Evolutionary conservation across 352 stramenopile genomes (phyloP), one percentile per base, ranked within the genome.

Genomic region (Elongisporangium prolatum): DNA sequence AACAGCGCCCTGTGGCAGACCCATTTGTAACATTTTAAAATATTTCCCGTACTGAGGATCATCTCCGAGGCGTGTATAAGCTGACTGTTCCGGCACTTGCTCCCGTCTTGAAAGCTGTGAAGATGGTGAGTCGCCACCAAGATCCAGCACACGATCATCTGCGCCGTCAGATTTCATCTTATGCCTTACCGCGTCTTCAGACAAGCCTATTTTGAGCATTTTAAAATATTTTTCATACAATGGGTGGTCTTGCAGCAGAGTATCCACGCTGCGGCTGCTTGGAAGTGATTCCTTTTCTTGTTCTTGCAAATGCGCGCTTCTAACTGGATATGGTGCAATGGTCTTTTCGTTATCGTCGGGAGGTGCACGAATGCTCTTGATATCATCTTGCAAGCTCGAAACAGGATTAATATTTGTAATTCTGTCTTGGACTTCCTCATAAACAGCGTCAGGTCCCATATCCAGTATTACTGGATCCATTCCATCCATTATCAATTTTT

Each of bases 21-120:
- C 92, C 69, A 97, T 85, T 58, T 96, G 91, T 20, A 97, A 68
- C 92, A 98, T 98, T 58, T 95, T 95, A 60, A 98, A 97, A 53
- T 97, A 98, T 54, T 95, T 93, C 8, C 72, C 67, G 25, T 88
- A 84, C 0, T 59, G 60, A n/a, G 82, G 61, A 54, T 88, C 77
- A 44, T 76, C 61, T 44, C 71, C 53, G 13, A 74, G 28, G 47
- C 69, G 68, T 3, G 62, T 44, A 51, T 21, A 38, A 4, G 2
- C 17, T 17, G 34, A 17, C 14, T 16, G 1, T 4, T 44, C 34
- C 4, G 34, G 10, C 10, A 44, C 9, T 44, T 44, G 28, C 13
- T 38, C 6, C 28, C 3, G 24, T 34, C 7, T 38, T 38, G 28
- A 13, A 11, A 80, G 38, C 50, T 72, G 59, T 16, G 72, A 80